phyloP scores from a whole-genome alignment of 495 filamentous ascomycete species.

The Trichoderma virens region DNA sequence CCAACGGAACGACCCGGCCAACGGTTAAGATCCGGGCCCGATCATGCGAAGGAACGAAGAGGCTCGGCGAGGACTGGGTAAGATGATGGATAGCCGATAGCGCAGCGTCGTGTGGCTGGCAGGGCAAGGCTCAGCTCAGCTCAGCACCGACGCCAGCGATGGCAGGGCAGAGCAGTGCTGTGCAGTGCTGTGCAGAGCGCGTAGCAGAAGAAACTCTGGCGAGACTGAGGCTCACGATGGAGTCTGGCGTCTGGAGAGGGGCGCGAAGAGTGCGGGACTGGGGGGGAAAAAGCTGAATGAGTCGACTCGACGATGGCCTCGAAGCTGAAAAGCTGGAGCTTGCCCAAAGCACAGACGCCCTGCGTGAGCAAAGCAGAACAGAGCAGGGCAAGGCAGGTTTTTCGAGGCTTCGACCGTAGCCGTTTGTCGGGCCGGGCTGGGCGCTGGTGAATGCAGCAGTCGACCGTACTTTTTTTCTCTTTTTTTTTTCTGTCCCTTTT shows the following conservation, averaged over 20 bases:
- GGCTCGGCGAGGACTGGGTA: background rate
- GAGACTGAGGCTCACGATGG: background rate
- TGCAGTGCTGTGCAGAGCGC: background rate
- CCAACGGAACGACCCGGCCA: background rate
- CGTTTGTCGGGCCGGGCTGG: too few species aligned
- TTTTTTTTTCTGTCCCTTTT: background rate
- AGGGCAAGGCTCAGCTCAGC: background rate
- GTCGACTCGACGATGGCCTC: background rate
- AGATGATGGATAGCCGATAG: background rate
- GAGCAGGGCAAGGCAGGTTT: background rate
- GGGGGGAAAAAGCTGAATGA: background rate
- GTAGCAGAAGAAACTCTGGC: background rate
- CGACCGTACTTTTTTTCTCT: background rate
- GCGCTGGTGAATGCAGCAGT: background rate
- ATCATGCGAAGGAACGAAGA: background rate
- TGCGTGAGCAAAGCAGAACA: background rate
- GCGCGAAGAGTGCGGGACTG: background rate
- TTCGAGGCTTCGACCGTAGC: background rate
- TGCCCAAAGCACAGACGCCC: background rate
- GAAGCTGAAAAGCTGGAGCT: background rate
- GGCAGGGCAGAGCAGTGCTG: background rate
- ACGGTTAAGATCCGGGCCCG: background rate
- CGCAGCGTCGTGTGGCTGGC: conserved; percentile 1
- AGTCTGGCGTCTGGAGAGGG: background rate
- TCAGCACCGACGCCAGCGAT: background rate